Percentiles rank a stretch among this genome's conserved stretches.
phyloP scores from a whole-genome alignment of 495 filamentous ascomycete genomes.

The Cercophora newfieldiana region DNA sequence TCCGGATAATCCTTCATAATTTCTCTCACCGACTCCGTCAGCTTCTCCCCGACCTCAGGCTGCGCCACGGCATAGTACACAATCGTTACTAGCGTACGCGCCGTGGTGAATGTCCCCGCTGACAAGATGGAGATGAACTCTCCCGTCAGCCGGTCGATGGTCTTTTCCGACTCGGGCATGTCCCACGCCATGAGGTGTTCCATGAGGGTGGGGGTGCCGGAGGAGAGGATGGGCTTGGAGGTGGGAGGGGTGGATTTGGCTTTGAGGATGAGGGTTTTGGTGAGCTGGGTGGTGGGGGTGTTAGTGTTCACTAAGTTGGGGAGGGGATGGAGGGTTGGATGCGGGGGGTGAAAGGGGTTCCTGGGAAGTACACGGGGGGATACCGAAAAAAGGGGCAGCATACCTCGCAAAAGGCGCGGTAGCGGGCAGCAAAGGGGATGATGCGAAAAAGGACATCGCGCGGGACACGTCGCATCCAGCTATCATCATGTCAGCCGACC shows the following conservation, averaged over 20 bases:
- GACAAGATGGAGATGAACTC: constrained; percentile 38
- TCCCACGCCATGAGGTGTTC: constrained; percentile 34
- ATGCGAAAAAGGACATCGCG: constrained; percentile 4
- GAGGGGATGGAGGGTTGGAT: neutral
- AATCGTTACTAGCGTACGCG: constrained; percentile 27
- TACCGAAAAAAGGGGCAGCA: neutral
- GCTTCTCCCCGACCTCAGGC: constrained; percentile 27
- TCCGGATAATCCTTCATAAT: constrained; percentile 23
- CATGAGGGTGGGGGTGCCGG: constrained; percentile 30
- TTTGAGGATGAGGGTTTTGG: neutral
- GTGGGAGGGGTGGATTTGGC: neutral
- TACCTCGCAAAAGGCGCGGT: constrained; percentile 5
- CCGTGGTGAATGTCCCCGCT: constrained; percentile 42
- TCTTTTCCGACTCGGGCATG: constrained; percentile 36
- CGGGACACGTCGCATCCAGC: neutral
- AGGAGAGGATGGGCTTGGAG: neutral
- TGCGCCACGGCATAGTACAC: constrained; percentile 45
- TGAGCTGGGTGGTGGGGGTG: neutral
- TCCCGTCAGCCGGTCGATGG: constrained; percentile 28
- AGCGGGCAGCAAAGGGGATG: constrained; percentile 2
- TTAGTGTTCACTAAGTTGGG: neutral
- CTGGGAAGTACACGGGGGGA: too few relatives aligned
- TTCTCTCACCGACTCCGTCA: constrained; percentile 3
- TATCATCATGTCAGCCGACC: neutral
- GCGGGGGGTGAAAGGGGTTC: neutral